Conservation (phyloP, 192 early-diverging fungal species). For the Coemansia sp. region DNA sequence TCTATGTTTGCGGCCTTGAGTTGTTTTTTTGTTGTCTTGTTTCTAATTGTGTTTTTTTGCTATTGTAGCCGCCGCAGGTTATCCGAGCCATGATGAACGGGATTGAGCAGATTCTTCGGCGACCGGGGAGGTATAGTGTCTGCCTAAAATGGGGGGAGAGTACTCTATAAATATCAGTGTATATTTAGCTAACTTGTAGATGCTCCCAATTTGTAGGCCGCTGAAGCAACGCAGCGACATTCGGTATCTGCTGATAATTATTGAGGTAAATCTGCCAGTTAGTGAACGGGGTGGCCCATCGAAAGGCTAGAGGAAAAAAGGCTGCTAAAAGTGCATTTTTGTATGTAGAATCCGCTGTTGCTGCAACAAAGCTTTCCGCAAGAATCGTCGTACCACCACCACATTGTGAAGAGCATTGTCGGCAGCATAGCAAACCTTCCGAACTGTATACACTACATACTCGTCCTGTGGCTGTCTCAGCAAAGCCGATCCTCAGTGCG, state of each 20-base stretch:
- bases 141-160: slow-evolving; percentile 34
- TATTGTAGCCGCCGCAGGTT: slow-evolving; percentile 54
- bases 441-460: slow-evolving; percentile 79
- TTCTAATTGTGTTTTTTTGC: background rate
- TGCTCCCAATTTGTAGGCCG: slow-evolving; percentile 11
- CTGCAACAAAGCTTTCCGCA: slow-evolving; percentile 68
- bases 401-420: slow-evolving; percentile 75
- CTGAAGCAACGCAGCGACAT: slow-evolving; percentile 58
- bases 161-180: background rate
- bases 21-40: background rate
- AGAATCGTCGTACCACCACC: slow-evolving; percentile 82
- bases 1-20: too few species aligned
- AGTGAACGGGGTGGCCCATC: too few species aligned
- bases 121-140: slow-evolving; percentile 51
- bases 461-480: slow-evolving; percentile 82
- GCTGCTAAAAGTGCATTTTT: too few species aligned
- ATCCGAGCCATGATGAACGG: slow-evolving; percentile 75
- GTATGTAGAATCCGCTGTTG: slow-evolving; percentile 78
- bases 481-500: slow-evolving; percentile 60
- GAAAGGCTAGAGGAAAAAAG: too few species aligned
- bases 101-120: slow-evolving; percentile 65
- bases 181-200: background rate
- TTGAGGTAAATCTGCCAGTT: slow-evolving; percentile 55
- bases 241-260: slow-evolving; percentile 77
- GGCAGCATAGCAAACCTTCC: slow-evolving; percentile 79